phyloP scores from a whole-genome alignment of 768 basidiomycete genomes.

The Leccinum rimulosum region DNA sequence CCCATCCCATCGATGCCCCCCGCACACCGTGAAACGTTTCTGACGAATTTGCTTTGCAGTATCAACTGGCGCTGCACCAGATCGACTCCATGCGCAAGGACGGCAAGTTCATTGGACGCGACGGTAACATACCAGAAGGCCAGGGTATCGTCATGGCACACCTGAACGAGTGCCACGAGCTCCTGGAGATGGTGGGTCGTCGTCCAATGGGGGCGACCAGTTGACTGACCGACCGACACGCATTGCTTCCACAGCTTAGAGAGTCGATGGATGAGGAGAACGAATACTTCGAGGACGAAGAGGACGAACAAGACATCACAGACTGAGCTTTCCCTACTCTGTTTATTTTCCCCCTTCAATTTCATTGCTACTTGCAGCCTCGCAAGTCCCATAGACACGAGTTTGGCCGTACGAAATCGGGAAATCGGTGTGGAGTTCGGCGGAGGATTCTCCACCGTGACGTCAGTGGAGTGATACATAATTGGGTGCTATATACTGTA shows the following conservation, averaged over 20 bases:
- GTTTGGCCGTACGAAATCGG: not conserved
- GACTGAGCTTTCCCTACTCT: slow-evolving; percentile 6
- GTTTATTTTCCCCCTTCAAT: not conserved
- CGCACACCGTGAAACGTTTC: not conserved
- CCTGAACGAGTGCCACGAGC: slow-evolving; percentile 92
- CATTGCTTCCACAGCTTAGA: slow-evolving; percentile 46
- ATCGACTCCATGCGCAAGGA: slow-evolving; percentile 92
- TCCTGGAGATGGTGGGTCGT: slow-evolving; percentile 82
- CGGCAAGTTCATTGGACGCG: slow-evolving; percentile 86
- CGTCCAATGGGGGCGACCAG: not conserved
- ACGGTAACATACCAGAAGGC: slow-evolving; percentile 90
- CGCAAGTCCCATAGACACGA: not conserved
- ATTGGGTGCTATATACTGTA: not conserved
- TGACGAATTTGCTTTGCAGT: slow-evolving; percentile 43
- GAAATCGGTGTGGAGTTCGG: not conserved
- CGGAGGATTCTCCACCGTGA: not conserved
- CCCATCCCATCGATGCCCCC: slow-evolving; percentile 19
- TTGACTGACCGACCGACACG: not conserved
- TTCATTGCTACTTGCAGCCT: not conserved
- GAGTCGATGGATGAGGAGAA: slow-evolving; percentile 79
- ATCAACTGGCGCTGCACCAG: slow-evolving; percentile 92
- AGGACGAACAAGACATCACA: slow-evolving; percentile 30
- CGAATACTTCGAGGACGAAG: slow-evolving; percentile 52
- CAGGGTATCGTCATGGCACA: slow-evolving; percentile 97
- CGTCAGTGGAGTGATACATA: not conserved